Conservation (phyloP, 1,139 yeast species). For the Scheffersomyces illinoinensis region DNA sequence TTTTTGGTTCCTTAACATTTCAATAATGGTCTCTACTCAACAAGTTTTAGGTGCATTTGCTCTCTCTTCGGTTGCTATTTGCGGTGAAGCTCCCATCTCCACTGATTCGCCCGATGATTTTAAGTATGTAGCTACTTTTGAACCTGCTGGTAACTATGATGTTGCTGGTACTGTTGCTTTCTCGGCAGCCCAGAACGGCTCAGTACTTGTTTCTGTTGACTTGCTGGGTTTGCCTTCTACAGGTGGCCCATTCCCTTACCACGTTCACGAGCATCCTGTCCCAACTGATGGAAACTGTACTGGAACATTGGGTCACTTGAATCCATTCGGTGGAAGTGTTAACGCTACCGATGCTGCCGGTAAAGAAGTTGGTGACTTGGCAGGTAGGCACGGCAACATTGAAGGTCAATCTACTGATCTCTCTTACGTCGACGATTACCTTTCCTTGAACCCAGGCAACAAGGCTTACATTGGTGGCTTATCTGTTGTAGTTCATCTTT, state of each 20-base stretch:
- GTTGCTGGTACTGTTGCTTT: constrained; percentile 33
- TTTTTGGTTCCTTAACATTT: not conserved
- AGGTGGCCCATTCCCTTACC: constrained; percentile 47
- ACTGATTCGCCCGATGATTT: constrained; percentile 27
- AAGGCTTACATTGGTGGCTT: constrained; percentile 38
- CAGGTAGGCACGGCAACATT: constrained; percentile 43
- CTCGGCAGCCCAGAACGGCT: constrained; percentile 31
- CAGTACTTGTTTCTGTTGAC: constrained; percentile 33
- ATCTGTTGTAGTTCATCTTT: constrained; percentile 40
- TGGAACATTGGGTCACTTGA: constrained; percentile 38
- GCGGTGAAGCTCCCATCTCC: constrained; percentile 26
- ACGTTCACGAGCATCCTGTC: constrained; percentile 39
- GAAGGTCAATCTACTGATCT: constrained; percentile 23
- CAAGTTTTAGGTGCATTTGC: constrained; percentile 3
- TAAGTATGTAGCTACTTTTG: constrained; percentile 23
- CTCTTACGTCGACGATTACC: constrained; percentile 34
- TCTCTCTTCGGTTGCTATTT: constrained; percentile 12
- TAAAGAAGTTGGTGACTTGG: constrained; percentile 42
- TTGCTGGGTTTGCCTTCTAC: constrained; percentile 32
- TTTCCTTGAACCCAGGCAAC: constrained; percentile 38
- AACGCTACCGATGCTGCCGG: constrained; percentile 25
- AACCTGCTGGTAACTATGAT: constrained; percentile 12
- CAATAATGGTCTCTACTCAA: constrained; percentile 7
- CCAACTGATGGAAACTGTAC: constrained; percentile 43
- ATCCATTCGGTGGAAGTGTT: constrained; percentile 38